A percentile compares a stretch with the other conserved stretches of the same genome.
These are phyloP conservation scores for Giardia muris DNA, from an alignment of 208 protist genomes.

Conservation along the genomic window DNA sequence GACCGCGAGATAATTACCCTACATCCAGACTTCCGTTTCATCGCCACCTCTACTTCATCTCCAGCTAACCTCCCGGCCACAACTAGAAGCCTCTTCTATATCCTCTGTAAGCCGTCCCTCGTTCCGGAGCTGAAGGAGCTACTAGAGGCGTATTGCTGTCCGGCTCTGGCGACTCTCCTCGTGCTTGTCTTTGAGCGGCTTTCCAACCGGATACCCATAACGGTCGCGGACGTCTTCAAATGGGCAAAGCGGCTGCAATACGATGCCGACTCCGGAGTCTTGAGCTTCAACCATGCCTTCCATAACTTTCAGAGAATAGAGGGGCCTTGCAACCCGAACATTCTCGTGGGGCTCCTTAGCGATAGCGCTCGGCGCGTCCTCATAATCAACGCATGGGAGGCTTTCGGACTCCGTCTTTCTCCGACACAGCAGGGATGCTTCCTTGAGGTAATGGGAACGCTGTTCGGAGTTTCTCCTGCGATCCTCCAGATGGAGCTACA, in stretches of 20 bases:
- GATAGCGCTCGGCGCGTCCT: background rate
- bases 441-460: background rate
- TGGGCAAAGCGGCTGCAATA: background rate
- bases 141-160: background rate
- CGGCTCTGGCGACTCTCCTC: background rate
- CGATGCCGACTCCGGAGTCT: background rate
- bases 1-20: slow-evolving; percentile 68
- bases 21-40: slow-evolving; percentile 56
- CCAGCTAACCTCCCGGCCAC: background rate
- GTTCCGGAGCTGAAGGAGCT: background rate
- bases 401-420: background rate
- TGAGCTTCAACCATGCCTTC: background rate
- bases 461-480: too few species aligned
- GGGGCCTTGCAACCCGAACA: background rate
- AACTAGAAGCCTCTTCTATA: background rate
- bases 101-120: background rate
- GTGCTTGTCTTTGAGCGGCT: background rate
- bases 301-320: background rate
- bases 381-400: background rate
- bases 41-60: slow-evolving; percentile 48
- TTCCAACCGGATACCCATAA: background rate
- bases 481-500: too few species aligned
- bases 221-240: background rate
- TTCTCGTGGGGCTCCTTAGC: background rate
- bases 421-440: background rate